Percentiles rank a stretch among this genome's conserved stretches.
Conservation (phyloP, 139 green algal genomes). For the Micractinium sp. region DNA sequence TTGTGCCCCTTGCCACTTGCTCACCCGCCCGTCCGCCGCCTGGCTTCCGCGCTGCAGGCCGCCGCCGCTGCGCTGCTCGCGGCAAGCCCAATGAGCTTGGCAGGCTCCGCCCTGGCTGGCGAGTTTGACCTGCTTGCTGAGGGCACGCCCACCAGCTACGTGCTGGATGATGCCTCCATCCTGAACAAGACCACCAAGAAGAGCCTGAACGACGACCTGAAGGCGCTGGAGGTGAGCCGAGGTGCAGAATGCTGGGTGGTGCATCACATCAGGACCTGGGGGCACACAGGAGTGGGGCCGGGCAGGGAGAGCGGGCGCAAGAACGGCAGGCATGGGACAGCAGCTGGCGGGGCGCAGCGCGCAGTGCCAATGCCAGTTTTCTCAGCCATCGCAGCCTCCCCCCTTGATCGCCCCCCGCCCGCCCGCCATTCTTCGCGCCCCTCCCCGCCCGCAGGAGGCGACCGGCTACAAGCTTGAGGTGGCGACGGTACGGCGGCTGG, state of each 20-base stretch:
- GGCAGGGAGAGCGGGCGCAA: neutral
- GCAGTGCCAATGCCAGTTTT: neutral
- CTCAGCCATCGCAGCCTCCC: neutral
- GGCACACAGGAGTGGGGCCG: neutral
- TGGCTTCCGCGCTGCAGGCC: slow-evolving; percentile 10
- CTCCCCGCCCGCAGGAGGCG: slow-evolving; percentile 33
- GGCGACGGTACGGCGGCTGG: slow-evolving; percentile 94
- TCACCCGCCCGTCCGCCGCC: neutral
- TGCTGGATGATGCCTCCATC: slow-evolving; percentile 91
- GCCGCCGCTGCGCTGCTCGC: slow-evolving; percentile 52
- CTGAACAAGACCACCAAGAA: slow-evolving; percentile 81
- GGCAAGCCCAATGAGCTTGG: slow-evolving; percentile 28
- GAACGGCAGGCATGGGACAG: too few species aligned
- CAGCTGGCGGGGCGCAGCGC: neutral
- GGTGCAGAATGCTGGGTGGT: neutral
- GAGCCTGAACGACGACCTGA: slow-evolving; percentile 77
- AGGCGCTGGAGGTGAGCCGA: slow-evolving; percentile 76
- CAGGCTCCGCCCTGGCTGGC: slow-evolving; percentile 58
- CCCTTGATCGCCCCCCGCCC: neutral
- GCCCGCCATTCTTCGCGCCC: too few species aligned
- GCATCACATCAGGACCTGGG: neutral
- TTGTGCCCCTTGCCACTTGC: neutral
- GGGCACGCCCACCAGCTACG: slow-evolving; percentile 74
- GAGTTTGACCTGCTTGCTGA: slow-evolving; percentile 93
- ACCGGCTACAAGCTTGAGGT: slow-evolving; percentile 91